Evolutionary conservation across 306 rosid species (phyloP).

Genomic region (Lagenaria siceraria): DNA sequence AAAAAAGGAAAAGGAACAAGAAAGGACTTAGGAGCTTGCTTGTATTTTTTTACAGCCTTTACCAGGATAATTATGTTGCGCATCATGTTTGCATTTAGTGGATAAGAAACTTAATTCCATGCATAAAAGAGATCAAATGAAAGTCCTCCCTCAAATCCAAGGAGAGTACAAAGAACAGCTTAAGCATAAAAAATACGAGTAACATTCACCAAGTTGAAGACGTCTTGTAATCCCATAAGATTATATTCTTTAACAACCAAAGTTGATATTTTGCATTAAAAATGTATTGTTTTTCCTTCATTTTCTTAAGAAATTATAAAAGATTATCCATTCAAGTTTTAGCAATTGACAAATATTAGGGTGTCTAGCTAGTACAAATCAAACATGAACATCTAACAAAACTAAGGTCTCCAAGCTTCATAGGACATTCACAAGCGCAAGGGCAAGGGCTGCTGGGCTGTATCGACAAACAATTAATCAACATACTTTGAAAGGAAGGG

Average conservation of each 20-base stretch:
- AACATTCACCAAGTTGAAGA: neutral
- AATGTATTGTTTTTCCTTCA: neutral
- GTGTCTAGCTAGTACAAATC: neutral
- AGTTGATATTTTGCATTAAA: neutral
- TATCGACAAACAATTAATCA: neutral
- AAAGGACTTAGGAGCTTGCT: no score
- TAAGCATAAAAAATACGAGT: neutral
- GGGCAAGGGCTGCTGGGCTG: neutral
- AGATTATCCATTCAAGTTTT: neutral
- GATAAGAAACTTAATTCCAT: no score
- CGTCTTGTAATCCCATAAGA: neutral
- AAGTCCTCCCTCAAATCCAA: no score
- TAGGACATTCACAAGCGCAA: neutral
- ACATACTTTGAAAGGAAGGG: slow-evolving; percentile 1
- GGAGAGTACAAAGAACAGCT: neutral
- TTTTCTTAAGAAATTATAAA: neutral
- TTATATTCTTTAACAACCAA: neutral
- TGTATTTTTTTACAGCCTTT: no score
- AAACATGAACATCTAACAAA: neutral
- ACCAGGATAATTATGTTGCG: no score
- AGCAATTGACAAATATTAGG: neutral
- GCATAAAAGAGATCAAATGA: no score
- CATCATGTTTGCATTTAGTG: no score
- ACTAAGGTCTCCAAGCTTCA: neutral
- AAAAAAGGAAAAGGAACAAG: neutral